Conservation (phyloP, 208 protist genomes). For the Strigomonas galati region DNA sequence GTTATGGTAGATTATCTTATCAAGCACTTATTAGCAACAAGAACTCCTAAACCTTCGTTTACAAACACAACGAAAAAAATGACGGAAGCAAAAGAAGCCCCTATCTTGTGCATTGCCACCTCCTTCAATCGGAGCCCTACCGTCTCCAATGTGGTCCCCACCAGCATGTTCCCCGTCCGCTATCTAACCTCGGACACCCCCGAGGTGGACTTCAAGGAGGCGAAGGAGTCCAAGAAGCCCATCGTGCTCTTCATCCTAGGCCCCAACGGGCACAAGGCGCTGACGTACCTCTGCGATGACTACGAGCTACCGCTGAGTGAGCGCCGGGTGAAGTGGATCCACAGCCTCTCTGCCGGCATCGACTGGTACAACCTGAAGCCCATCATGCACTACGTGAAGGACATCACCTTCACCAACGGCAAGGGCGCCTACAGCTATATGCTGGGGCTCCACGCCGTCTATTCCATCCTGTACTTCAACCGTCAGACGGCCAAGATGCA, state of each 20-base stretch:
- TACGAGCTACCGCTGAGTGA: slow-evolving; percentile 29
- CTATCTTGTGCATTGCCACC: slow-evolving; percentile 23
- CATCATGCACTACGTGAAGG: slow-evolving; percentile 25
- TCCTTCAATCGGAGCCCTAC: slow-evolving; percentile 19
- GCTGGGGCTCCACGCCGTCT: slow-evolving; percentile 57
- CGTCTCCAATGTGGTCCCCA: slow-evolving; percentile 15
- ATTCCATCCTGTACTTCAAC: slow-evolving; percentile 77
- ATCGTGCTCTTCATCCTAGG: slow-evolving; percentile 43
- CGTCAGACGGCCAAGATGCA: slow-evolving; percentile 46
- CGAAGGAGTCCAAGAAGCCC: slow-evolving; percentile 28
- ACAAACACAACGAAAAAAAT: background rate
- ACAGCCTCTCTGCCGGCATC: slow-evolving; percentile 62
- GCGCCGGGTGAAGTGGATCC: slow-evolving; percentile 57
- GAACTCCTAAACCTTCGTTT: no score
- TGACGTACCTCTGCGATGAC: slow-evolving; percentile 53
- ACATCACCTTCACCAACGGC: slow-evolving; percentile 57
- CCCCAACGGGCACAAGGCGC: slow-evolving; percentile 25
- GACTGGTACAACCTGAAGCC: slow-evolving; percentile 44
- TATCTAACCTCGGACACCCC: slow-evolving; percentile 10
- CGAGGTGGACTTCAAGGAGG: slow-evolving; percentile 19
- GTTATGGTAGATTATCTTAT: slow-evolving; percentile 8
- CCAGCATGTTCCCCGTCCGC: slow-evolving; percentile 23
- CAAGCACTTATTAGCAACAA: slow-evolving; percentile 6
- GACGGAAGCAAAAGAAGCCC: background rate
- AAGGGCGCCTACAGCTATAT: slow-evolving; percentile 45